Evolutionary conservation across 371 early-diverging fungal species (phyloP), one percentile per base, ranked within the genome.

Genomic region (Mortierella sp.): DNA sequence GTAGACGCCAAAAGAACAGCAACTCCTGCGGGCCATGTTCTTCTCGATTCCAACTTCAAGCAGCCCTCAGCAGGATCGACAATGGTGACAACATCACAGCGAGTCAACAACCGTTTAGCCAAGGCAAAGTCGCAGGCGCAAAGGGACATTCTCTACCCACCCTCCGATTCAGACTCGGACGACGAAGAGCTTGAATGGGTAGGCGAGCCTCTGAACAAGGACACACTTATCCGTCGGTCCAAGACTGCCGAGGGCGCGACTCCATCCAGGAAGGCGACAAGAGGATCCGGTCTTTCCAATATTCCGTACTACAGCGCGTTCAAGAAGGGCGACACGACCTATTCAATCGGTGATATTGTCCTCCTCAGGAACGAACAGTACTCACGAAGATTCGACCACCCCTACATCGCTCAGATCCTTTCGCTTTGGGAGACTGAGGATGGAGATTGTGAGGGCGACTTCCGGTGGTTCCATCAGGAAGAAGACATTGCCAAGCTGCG

Each of bases 351-450:
- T 52, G 88, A 84, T 38, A 70, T 75, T 73, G 88, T 88, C 48
- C 78, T 88, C 9, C 79, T 88, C 54, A 50, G 74, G 44, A 88
- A 88, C 60, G 82, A 84, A 9, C 76, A 81, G 6, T 86, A 72
- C 28, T 80, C 86, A 9, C 26, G 73, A 42, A 86, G 73, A 21
- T 58, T 77, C 26, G 89, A 89, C 14, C 77, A 84, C 34, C 81
- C 91, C 11, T 85, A 89, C 28, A 72, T 88, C 38, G 91, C 91
- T 0, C 87, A 88, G 31, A 90, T 91, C 24, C 55, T 78, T 70
- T 80, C 82, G 42, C 88, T 91, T 50, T 91, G 91, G 89, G 88
- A 91, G 82, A 89, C 88, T 58, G 91, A 91, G 60, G 78, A 77
- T n/a, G 88, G 90, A 11, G 83, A 77, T 28, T 81, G 80, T 60